Evolutionary conservation across 352 stramenopile genomes (phyloP).

Genomic region (Labyrinthula sp.): DNA sequence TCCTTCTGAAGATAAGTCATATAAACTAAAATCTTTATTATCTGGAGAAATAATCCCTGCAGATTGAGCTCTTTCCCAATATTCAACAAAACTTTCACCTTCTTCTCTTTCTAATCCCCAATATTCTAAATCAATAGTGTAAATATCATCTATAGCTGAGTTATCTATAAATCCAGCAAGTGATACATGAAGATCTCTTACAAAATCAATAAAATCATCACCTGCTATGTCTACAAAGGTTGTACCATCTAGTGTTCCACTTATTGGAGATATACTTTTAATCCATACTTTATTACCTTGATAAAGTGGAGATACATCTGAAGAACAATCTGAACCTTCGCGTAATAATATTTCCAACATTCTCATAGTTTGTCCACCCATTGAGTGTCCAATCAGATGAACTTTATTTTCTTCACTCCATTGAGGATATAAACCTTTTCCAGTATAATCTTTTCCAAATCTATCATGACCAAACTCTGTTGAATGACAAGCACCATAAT

Average conservation of each 20-base stretch:
- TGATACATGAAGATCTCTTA: constrained; percentile 1
- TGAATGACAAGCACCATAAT: constrained; percentile 37
- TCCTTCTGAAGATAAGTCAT: constrained; percentile 9
- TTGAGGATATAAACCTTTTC: constrained; percentile 40
- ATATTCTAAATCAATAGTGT: constrained; percentile 9
- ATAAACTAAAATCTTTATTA: constrained; percentile 4
- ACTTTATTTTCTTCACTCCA: constrained; percentile 48
- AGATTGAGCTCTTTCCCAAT: neutral
- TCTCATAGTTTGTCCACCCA: constrained; percentile 50
- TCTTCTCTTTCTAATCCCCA: constrained; percentile 1
- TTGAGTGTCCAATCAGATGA: constrained; percentile 49
- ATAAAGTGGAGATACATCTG: constrained; percentile 8
- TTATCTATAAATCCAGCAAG: constrained; percentile 1
- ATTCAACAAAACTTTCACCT: constrained; percentile 2
- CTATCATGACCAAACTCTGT: constrained; percentile 6
- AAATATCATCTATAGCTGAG: constrained; percentile 11
- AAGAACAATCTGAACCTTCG: constrained; percentile 37
- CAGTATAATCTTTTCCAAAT: constrained; percentile 30
- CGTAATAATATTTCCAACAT: constrained; percentile 46
- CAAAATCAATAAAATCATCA: constrained; percentile 4
- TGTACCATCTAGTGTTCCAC: constrained; percentile 6
- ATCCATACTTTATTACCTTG: neutral
- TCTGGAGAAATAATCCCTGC: neutral
- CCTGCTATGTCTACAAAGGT: constrained; percentile 1
- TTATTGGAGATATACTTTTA: constrained; percentile 10